Evolutionary conservation across 805 yeast species (phyloP).

Genomic region (Pichia sporocuriosa): DNA sequence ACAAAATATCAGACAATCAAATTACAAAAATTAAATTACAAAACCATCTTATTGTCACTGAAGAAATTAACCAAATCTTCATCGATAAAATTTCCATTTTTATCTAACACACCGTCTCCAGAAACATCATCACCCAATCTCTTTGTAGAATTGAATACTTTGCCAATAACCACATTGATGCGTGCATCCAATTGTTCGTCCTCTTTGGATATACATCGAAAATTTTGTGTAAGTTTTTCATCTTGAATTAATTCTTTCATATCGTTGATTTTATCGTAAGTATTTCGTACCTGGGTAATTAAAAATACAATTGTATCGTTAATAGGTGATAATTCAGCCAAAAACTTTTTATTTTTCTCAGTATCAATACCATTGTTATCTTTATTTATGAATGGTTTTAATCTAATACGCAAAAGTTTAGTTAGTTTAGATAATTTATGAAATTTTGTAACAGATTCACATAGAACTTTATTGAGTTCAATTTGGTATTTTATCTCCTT

Average conservation of each 20-base stretch:
- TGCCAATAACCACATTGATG: neutral
- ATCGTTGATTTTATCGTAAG: neutral
- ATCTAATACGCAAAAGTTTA: neutral
- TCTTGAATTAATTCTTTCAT: constrained; percentile 1
- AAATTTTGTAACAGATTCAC: neutral
- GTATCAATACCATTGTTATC: neutral
- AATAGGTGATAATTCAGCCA: constrained; percentile 4
- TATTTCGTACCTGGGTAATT: constrained; percentile 2
- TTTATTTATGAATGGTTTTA: neutral
- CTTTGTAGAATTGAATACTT: neutral
- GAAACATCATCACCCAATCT: neutral
- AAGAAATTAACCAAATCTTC: neutral
- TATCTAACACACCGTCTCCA: no score
- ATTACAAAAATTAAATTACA: neutral
- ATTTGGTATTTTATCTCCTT: constrained; percentile 3
- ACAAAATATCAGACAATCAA: no score
- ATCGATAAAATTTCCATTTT: neutral
- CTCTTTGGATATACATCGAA: neutral
- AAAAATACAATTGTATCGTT: constrained; percentile 5
- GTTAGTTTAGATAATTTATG: neutral
- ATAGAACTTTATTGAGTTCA: constrained; percentile 1
- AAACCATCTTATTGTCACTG: neutral
- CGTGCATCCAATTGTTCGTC: constrained; percentile 2
- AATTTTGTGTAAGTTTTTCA: neutral
- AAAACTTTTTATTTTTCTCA: neutral